phyloP scores from a whole-genome alignment of 2,329 filamentous ascomycete species.

The Myriosclerotinia curreyana region DNA sequence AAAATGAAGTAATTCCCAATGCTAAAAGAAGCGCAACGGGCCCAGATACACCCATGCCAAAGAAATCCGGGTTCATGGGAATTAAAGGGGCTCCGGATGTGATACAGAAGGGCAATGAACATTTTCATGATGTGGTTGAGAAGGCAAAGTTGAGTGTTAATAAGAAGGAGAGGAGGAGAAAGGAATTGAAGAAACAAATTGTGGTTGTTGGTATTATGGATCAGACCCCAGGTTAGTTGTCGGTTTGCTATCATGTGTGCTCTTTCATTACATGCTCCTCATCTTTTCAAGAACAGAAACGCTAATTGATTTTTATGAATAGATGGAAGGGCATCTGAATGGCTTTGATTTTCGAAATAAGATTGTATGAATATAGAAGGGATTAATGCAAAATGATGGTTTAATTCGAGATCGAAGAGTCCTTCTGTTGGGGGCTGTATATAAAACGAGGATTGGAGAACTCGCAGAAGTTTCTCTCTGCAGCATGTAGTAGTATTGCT shows the following conservation, averaged over 20 bases:
- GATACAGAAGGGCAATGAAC: constrained; percentile 26
- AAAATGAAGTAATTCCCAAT: constrained; percentile 21
- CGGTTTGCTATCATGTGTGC: not conserved
- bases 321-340: constrained; percentile 28
- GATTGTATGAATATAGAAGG: not conserved
- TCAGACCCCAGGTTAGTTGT: constrained; percentile 31
- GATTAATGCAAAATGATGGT: not conserved
- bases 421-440: not conserved
- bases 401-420: not conserved
- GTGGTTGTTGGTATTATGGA: constrained; percentile 32
- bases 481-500: not conserved
- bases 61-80: constrained; percentile 25
- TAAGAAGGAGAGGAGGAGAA: constrained; percentile 29
- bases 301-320: constrained; percentile 14
- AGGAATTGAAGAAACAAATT: constrained; percentile 34
- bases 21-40: constrained; percentile 23
- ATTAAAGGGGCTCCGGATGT: constrained; percentile 17
- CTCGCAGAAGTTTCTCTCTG: not conserved
- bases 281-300: not conserved
- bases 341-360: constrained; percentile 30
- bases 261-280: not conserved
- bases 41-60: constrained; percentile 28
- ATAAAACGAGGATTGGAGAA: not conserved
- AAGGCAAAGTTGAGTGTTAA: constrained; percentile 29
- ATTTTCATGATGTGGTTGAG: constrained; percentile 26